Evolutionary conservation across 441 rosid species (phyloP), one percentile per base, ranked within the genome.

Genomic region (Populus hybrid): DNA sequence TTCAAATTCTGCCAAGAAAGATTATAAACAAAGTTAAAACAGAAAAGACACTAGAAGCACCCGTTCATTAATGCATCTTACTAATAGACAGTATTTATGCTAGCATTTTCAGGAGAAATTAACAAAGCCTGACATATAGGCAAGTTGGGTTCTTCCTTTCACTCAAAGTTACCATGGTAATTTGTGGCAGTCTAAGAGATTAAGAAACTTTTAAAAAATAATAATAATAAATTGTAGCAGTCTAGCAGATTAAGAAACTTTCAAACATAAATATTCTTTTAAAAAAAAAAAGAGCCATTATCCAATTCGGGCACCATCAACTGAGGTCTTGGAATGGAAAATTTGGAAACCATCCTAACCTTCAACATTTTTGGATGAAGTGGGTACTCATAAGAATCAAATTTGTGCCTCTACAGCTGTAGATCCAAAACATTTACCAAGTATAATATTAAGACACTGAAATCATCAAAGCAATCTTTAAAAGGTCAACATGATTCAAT

Each of bases 1-100:
- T 94, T 97, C 85, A 97, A 87, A 81, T 97, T 92, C 99, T 97
- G 94, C 73, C 76, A 76, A 75, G 71, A 78, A 68, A 75, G 64
- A 40, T 73, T 28, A 84, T 24, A 82, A 67, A 46, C 63, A 74
- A 53, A 67, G 74, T 59, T 59, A 72, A 72, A n/a, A 26, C n/a
- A 16, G 21, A 53, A 74, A 26, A 23, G 21, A 63, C 4, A 72
- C 57, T 23, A 75, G 36, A 50, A 50, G 36, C 9, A 79, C 67
- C 26, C 19, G 14, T 65, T 66, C n/a, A 35, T 34, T n/a, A 65
- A 50, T 34, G 68, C 72, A 72, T 12, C 69, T 24, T 32, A 67
- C 34, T 8, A 26, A 32, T 28, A 67, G 19, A 67, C 69, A 67
- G 34, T 11, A 53, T 53, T 19, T 16, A 53, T 18, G 61, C 21